These are phyloP conservation scores for Chaetomiaceae sp. DNA, from an alignment of 2,329 filamentous ascomycete genomes.

Conservation along the genomic window DNA sequence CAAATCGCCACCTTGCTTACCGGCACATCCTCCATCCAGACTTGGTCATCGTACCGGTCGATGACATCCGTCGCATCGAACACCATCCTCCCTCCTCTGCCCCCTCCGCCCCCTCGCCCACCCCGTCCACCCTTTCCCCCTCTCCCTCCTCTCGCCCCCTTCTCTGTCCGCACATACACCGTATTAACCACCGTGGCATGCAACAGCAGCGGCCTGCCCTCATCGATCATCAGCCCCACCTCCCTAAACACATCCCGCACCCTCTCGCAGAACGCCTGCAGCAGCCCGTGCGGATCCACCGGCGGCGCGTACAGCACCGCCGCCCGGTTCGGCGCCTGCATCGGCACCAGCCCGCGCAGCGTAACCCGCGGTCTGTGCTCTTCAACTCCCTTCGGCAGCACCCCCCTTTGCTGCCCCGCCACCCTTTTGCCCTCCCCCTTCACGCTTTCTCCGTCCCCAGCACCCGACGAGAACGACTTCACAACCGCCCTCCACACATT, in stretches of 20 bases:
- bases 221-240: slow-evolving; percentile 49
- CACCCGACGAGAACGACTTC: background rate
- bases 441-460: no score
- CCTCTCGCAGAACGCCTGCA: slow-evolving; percentile 53
- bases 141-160: slow-evolving; percentile 20
- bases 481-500: slow-evolving; percentile 28
- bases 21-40: slow-evolving; percentile 63
- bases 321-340: slow-evolving; percentile 50
- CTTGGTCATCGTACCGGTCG: slow-evolving; percentile 55
- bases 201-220: slow-evolving; percentile 60
- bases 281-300: slow-evolving; percentile 41
- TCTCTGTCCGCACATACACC: slow-evolving; percentile 52
- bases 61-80: slow-evolving; percentile 52
- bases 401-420: background rate
- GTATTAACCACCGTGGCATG: slow-evolving; percentile 88
- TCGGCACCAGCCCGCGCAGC: slow-evolving; percentile 52
- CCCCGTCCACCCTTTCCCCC: slow-evolving; percentile 23
- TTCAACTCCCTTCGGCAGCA: background rate
- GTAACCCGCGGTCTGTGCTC: slow-evolving; percentile 31
- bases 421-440: background rate
- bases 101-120: no score
- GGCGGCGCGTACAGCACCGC: slow-evolving; percentile 63
- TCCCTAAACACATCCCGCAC: slow-evolving; percentile 50
- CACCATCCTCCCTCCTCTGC: slow-evolving; percentile 29
- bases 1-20: slow-evolving; percentile 74